phyloP scores from a whole-genome alignment of 768 basidiomycete genomes.

The Chalciporus piperatus region DNA sequence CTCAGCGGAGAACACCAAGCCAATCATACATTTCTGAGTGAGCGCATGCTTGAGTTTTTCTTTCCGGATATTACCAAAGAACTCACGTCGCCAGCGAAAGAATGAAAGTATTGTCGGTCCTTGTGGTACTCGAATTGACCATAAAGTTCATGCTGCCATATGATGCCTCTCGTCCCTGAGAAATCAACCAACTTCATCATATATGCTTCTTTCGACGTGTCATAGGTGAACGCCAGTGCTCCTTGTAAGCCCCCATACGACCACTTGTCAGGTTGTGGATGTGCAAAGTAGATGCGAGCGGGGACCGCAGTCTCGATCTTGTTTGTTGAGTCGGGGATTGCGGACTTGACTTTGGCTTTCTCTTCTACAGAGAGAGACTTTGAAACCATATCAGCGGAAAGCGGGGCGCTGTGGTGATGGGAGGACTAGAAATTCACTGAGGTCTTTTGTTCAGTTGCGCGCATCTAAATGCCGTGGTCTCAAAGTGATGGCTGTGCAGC shows the following conservation, averaged over 20 bases:
- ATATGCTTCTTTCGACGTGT: conserved; percentile 53
- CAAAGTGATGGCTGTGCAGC: neutral
- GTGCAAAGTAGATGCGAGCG: conserved; percentile 87
- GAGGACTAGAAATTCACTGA: neutral
- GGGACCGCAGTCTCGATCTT: conserved; percentile 84
- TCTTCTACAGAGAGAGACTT: conserved; percentile 72
- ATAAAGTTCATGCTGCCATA: conserved; percentile 94
- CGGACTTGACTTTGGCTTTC: conserved; percentile 69
- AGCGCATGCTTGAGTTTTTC: neutral
- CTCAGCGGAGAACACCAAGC: conserved; percentile 86
- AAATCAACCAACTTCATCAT: conserved; percentile 83
- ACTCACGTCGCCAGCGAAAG: conserved; percentile 90
- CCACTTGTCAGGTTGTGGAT: conserved; percentile 77
- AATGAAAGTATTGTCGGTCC: conserved; percentile 89
- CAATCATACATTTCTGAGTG: conserved; percentile 81
- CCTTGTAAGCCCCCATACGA: conserved; percentile 86
- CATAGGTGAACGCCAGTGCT: conserved; percentile 68
- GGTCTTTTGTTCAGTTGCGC: too few species aligned
- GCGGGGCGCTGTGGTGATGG: neutral
- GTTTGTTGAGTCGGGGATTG: conserved; percentile 51
- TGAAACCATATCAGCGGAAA: conserved; percentile 56
- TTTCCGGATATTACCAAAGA: neutral
- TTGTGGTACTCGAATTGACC: conserved; percentile 74
- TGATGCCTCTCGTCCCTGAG: conserved; percentile 76
- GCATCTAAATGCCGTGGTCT: conserved; percentile 4